A percentile compares a stretch with the other conserved stretches of the same genome.
Conservation (phyloP, 306 rosid species). For the Trifolium pratense region DNA sequence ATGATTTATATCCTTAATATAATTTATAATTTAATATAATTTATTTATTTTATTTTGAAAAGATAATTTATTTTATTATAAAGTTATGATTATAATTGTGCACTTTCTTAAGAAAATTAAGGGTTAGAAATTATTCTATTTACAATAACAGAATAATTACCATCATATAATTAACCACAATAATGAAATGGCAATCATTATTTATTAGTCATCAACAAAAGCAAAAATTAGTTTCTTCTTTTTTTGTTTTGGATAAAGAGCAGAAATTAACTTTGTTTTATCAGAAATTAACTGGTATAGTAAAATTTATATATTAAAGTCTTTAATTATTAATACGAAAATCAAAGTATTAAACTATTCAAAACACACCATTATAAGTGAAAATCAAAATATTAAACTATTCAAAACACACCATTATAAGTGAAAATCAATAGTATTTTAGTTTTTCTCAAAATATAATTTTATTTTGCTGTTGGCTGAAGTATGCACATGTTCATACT, state of each 20-base stretch:
- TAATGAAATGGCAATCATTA: conserved; percentile 36
- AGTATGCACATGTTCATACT: conserved; percentile 9
- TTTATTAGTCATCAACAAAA: conserved; percentile 28
- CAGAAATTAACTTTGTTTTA: neutral
- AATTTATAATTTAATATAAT: too few species aligned
- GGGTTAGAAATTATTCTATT: neutral
- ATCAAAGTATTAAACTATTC: neutral
- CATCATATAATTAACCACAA: conserved; percentile 33
- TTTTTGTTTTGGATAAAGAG: conserved; percentile 4
- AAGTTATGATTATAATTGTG: neutral
- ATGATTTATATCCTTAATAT: too few species aligned
- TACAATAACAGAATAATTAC: neutral
- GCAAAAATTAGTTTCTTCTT: neutral
- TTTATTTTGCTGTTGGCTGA: neutral
- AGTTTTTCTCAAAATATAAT: neutral
- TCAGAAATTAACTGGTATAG: neutral
- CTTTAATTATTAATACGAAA: neutral
- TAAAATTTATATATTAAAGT: conserved; percentile 13
- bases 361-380: neutral
- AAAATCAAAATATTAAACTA: too few species aligned
- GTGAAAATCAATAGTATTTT: neutral
- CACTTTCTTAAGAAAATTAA: too few species aligned
- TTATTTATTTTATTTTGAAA: too few species aligned
- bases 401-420: too few species aligned
- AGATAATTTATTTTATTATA: neutral